phyloP scores from a whole-genome alignment of 1,139 yeast genomes.

The Suhomyces chickasaworum region DNA sequence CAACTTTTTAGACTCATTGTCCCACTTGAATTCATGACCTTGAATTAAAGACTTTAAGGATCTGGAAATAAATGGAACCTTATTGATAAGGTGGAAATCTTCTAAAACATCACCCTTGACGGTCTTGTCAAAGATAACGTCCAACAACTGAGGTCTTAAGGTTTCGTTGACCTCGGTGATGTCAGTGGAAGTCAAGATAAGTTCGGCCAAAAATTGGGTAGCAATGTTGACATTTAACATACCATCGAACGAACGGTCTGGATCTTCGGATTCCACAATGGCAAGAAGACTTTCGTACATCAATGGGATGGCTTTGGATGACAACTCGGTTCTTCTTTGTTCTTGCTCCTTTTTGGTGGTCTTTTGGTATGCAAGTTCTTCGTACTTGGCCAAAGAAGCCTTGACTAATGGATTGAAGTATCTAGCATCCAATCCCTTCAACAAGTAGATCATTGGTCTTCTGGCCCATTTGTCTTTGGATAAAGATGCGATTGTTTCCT shows the following conservation, averaged over 20 bases:
- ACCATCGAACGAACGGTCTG: slow-evolving; percentile 28
- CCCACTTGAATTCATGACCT: slow-evolving; percentile 58
- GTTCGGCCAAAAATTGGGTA: slow-evolving; percentile 79
- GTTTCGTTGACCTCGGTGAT: slow-evolving; percentile 45
- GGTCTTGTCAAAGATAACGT: slow-evolving; percentile 52
- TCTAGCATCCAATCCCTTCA: slow-evolving; percentile 79
- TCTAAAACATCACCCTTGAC: slow-evolving; percentile 75
- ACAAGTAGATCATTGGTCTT: slow-evolving; percentile 82
- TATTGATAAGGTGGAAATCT: slow-evolving; percentile 63
- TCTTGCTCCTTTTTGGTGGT: slow-evolving; percentile 87
- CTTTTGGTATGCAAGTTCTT: slow-evolving; percentile 61
- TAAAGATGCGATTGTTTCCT: slow-evolving; percentile 58
- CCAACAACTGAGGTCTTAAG: slow-evolving; percentile 54
- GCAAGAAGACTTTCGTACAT: slow-evolving; percentile 59
- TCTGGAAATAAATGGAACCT: slow-evolving; percentile 74
- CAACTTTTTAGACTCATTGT: slow-evolving; percentile 69
- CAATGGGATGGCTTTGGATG: slow-evolving; percentile 64
- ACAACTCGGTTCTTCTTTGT: slow-evolving; percentile 71
- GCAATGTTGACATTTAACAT: slow-evolving; percentile 74
- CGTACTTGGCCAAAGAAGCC: slow-evolving; percentile 60
- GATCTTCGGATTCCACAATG: slow-evolving; percentile 32
- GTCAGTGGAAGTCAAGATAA: slow-evolving; percentile 57
- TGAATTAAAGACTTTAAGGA: slow-evolving; percentile 77
- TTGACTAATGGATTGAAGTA: slow-evolving; percentile 75
- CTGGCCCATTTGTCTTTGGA: slow-evolving; percentile 77